Conservation (phyloP, 495 filamentous ascomycete genomes). For the Podospora pseudocomata region DNA sequence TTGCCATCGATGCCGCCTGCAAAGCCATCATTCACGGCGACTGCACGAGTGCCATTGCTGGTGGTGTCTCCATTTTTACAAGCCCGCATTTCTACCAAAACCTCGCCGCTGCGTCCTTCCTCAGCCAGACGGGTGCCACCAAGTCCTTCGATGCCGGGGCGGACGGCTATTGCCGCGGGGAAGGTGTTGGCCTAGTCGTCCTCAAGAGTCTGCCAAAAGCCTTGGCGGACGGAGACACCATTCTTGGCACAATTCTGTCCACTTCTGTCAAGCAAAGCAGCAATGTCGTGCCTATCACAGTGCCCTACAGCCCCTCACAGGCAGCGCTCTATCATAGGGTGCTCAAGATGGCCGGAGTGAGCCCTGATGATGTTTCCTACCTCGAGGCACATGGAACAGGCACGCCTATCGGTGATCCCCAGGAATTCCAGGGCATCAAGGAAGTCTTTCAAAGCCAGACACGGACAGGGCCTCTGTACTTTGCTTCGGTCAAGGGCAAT, state of each 20-base stretch:
- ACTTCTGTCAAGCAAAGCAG: conserved; percentile 53
- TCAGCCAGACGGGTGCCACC: conserved; percentile 41
- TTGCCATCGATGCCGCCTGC: conserved; percentile 49
- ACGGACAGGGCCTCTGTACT: conserved; percentile 25
- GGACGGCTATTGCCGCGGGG: conserved; percentile 60
- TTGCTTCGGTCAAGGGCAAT: conserved; percentile 48
- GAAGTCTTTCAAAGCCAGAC: conserved; percentile 13
- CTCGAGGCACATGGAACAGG: conserved; percentile 14
- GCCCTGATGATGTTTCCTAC: background rate
- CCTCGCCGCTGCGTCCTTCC: conserved; percentile 30
- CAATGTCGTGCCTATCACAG: background rate
- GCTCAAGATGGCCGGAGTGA: background rate
- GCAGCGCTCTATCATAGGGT: background rate
- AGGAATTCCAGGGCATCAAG: background rate
- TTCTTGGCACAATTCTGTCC: conserved; percentile 55
- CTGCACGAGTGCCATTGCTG: conserved; percentile 41
- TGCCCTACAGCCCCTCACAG: background rate
- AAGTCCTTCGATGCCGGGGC: conserved; percentile 56
- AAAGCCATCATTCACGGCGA: conserved; percentile 43
- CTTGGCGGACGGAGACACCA: conserved; percentile 43
- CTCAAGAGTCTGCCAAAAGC: conserved; percentile 54
- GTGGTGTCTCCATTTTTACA: conserved; percentile 50
- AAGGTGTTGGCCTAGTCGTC: conserved; percentile 51
- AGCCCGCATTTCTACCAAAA: conserved; percentile 34
- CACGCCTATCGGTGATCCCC: conserved; percentile 7